A percentile compares a stretch with the other conserved stretches of the same genome.
These are phyloP conservation scores for Paraphaeosphaeria sporulosa DNA, from an alignment of 2,329 filamentous ascomycete genomes.

Conservation along the genomic window DNA sequence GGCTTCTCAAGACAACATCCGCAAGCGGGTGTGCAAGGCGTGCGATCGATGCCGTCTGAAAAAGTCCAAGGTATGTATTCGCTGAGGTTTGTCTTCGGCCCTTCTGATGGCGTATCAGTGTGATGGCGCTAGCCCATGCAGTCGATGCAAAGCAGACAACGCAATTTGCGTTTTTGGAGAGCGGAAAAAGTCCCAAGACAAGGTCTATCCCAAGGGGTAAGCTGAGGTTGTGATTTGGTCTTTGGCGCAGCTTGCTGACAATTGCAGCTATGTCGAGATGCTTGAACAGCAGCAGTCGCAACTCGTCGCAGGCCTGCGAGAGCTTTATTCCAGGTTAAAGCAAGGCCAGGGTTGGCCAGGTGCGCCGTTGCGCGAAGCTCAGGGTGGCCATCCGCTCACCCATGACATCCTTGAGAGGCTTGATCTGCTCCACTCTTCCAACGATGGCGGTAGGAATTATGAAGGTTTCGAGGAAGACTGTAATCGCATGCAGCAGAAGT, in stretches of 20 bases:
- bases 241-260: constrained; percentile 18
- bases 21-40: constrained; percentile 72
- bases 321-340: constrained; percentile 63
- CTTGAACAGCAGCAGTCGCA: constrained; percentile 71
- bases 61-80: constrained; percentile 66
- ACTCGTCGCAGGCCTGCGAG: constrained; percentile 67
- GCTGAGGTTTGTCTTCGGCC: background rate
- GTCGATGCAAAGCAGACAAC: constrained; percentile 69
- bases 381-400: constrained; percentile 65
- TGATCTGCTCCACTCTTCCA: constrained; percentile 62
- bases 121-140: constrained; percentile 68
- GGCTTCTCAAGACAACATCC: constrained; percentile 55
- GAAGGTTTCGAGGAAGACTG: constrained; percentile 67
- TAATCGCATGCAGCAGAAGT: constrained; percentile 61
- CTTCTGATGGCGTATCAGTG: constrained; percentile 52
- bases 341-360: constrained; percentile 65
- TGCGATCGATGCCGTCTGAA: constrained; percentile 72
- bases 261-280: constrained; percentile 68
- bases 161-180: constrained; percentile 71
- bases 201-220: constrained; percentile 73
- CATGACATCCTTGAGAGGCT: constrained; percentile 69
- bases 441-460: constrained; percentile 54
- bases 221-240: constrained; percentile 25
- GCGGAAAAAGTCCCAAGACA: constrained; percentile 71
- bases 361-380: constrained; percentile 58